Evolutionary conservation across 2,329 filamentous ascomycete species (phyloP).

Genomic region (Penicillium sclerotigenum): DNA sequence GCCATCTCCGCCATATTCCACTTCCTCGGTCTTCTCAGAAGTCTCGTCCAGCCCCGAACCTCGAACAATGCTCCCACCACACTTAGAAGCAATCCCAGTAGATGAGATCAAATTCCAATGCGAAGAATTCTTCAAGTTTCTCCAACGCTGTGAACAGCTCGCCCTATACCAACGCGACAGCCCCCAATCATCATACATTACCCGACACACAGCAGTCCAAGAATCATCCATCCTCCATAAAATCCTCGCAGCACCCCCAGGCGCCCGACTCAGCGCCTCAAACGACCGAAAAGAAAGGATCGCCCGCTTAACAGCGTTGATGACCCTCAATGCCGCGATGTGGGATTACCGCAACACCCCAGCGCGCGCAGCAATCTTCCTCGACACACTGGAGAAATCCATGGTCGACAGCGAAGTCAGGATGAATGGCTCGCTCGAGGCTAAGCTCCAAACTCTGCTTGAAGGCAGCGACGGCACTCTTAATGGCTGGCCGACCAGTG

Average conservation of each 20-base stretch:
- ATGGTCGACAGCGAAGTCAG: slow-evolving; percentile 37
- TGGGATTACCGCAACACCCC: slow-evolving; percentile 41
- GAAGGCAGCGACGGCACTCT: slow-evolving; percentile 31
- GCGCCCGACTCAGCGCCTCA: slow-evolving; percentile 33
- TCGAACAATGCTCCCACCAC: neutral
- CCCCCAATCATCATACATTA: slow-evolving; percentile 12
- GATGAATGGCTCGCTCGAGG: slow-evolving; percentile 39
- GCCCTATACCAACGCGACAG: slow-evolving; percentile 29
- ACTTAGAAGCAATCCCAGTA: slow-evolving; percentile 15
- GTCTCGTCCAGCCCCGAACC: slow-evolving; percentile 4
- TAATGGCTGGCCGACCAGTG: neutral
- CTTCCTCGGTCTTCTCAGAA: slow-evolving; percentile 15
- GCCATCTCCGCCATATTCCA: slow-evolving; percentile 25
- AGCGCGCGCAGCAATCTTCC: slow-evolving; percentile 31
- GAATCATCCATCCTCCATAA: slow-evolving; percentile 31
- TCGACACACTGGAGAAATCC: slow-evolving; percentile 31
- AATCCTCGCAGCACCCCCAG: slow-evolving; percentile 35
- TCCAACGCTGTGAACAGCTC: slow-evolving; percentile 39
- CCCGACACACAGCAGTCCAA: slow-evolving; percentile 30
- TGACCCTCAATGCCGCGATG: slow-evolving; percentile 40
- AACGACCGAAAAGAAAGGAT: slow-evolving; percentile 42
- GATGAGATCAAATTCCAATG: slow-evolving; percentile 37
- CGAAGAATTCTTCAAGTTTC: slow-evolving; percentile 39
- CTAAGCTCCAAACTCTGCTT: slow-evolving; percentile 40
- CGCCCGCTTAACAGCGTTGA: slow-evolving; percentile 34